Evolutionary conservation across 495 filamentous ascomycete species (phyloP).

Genomic region (Zalerion maritima): DNA sequence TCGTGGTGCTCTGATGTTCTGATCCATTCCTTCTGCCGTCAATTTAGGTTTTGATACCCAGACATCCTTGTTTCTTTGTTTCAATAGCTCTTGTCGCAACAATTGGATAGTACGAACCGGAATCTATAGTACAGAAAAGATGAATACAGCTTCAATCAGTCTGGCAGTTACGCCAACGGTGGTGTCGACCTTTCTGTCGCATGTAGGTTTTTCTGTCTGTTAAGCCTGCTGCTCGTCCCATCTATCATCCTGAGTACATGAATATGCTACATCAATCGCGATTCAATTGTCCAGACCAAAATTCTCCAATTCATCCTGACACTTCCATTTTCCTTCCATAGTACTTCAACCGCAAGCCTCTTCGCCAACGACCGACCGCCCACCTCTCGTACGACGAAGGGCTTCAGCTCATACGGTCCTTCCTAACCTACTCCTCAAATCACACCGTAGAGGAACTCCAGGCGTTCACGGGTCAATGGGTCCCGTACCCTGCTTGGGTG

Average conservation of each 20-base stretch:
- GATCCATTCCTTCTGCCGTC: too few relatives aligned
- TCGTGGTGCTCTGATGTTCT: too few relatives aligned
- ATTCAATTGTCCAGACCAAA: too few relatives aligned
- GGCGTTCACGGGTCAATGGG: slow-evolving; percentile 76
- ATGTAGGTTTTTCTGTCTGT: slow-evolving; percentile 27
- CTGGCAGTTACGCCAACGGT: slow-evolving; percentile 67
- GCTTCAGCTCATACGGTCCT: slow-evolving; percentile 73
- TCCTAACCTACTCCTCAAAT: slow-evolving; percentile 65
- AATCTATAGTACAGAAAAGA: slow-evolving; percentile 26
- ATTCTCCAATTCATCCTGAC: too few relatives aligned
- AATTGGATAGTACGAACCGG: too few relatives aligned
- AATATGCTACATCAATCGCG: neutral
- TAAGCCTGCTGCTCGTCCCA: neutral
- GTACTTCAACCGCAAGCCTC: slow-evolving; percentile 69
- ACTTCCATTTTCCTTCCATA: slow-evolving; percentile 15
- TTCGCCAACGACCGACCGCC: slow-evolving; percentile 62
- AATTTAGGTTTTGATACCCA: too few relatives aligned
- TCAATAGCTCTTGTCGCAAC: too few relatives aligned
- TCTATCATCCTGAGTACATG: slow-evolving; percentile 8
- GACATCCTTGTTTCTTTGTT: too few relatives aligned
- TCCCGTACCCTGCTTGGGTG: slow-evolving; percentile 81
- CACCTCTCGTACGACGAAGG: slow-evolving; percentile 90
- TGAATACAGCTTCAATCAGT: slow-evolving; percentile 61
- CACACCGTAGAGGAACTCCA: slow-evolving; percentile 89
- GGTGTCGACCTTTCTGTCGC: slow-evolving; percentile 56